Evolutionary conservation across 75 land plant species (phyloP).

Genomic region (Selaginella tamariscina): DNA sequence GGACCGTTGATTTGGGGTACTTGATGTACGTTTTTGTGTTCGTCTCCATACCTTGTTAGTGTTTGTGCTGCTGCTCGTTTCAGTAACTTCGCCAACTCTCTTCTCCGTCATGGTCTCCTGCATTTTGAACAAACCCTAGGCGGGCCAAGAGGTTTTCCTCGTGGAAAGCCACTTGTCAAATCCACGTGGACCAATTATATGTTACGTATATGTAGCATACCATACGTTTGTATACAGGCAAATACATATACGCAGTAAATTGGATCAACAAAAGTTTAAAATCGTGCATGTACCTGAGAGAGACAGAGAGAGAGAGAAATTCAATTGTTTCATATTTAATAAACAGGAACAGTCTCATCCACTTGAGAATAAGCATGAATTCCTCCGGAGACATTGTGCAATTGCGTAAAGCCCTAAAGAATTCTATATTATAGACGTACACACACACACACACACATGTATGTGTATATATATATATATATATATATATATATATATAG

Average conservation of each 20-base stretch:
- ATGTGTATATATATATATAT: too few relatives aligned
- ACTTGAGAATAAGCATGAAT: constrained; percentile 84
- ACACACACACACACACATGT: too few relatives aligned
- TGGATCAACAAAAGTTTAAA: too few relatives aligned
- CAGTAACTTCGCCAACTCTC: neutral
- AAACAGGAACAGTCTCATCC: constrained; percentile 53
- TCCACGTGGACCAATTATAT: too few relatives aligned
- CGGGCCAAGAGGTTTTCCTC: neutral
- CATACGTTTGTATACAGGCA: too few relatives aligned
- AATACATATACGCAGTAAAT: too few relatives aligned
- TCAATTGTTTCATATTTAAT: too few relatives aligned
- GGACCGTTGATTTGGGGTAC: neutral
- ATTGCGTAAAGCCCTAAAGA: constrained; percentile 79
- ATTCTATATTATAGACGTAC: too few relatives aligned
- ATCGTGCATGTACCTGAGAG: too few relatives aligned
- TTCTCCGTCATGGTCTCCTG: neutral
- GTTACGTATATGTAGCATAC: too few relatives aligned
- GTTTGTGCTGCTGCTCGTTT: neutral
- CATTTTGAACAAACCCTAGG: neutral
- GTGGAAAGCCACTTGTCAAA: too few relatives aligned
- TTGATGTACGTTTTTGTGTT: neutral
- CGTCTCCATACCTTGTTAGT: neutral
- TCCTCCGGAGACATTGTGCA: constrained; percentile 78
- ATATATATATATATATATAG: too few relatives aligned
- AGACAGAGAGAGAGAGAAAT: constrained; percentile 78